Conservation (phyloP, 2,329 filamentous ascomycete species). For the Ophiostoma sp. region DNA sequence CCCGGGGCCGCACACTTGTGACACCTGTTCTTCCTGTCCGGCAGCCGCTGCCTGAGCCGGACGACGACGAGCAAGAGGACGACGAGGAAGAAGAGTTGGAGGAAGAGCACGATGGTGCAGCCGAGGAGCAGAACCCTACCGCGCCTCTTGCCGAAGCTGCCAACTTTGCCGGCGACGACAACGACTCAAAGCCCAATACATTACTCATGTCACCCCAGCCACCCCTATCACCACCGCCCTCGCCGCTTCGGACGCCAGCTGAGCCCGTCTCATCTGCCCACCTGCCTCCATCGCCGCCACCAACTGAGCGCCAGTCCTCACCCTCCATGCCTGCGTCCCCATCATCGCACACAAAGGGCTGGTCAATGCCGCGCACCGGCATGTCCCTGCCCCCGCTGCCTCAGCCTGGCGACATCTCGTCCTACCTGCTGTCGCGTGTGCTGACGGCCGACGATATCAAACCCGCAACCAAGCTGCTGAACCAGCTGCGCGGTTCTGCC, state of each 20-base stretch:
- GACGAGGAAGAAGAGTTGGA: constrained; percentile 46
- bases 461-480: constrained; percentile 78
- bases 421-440: constrained; percentile 82
- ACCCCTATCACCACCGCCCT: constrained; percentile 25
- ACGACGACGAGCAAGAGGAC: constrained; percentile 47
- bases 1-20: constrained; percentile 74
- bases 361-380: constrained; percentile 93
- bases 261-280: neutral
- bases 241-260: constrained; percentile 20
- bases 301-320: constrained; percentile 24
- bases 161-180: constrained; percentile 27
- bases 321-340: constrained; percentile 31
- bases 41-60: constrained; percentile 64
- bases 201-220: constrained; percentile 22
- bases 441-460: constrained; percentile 96
- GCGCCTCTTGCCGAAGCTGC: neutral
- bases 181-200: constrained; percentile 4
- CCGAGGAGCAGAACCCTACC: constrained; percentile 35
- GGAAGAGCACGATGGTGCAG: constrained; percentile 43
- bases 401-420: constrained; percentile 72
- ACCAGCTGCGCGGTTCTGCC: constrained; percentile 65
- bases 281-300: constrained; percentile 25
- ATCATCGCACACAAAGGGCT: constrained; percentile 52
- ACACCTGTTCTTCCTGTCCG: constrained; percentile 81
- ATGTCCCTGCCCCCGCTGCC: constrained; percentile 79